phyloP scores from a whole-genome alignment of 2,329 filamentous ascomycete species.

The Alternaria tenuissima region DNA sequence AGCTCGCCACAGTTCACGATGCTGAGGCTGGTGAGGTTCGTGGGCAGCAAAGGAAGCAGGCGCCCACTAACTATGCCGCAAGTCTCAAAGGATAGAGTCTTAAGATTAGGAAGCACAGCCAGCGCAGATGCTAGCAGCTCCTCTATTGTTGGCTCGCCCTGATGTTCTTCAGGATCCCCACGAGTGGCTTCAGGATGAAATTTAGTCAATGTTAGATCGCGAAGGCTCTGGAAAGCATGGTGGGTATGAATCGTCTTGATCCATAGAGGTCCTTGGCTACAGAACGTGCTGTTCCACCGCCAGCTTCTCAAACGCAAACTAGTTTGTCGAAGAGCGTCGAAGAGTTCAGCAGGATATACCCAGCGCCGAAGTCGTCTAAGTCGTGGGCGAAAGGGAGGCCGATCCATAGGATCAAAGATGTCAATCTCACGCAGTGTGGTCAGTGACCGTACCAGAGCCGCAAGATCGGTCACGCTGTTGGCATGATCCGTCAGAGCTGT shows the following conservation, averaged over 20 bases:
- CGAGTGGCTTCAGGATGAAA: constrained; percentile 37
- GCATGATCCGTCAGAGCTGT: constrained; percentile 63
- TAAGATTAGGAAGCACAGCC: constrained; percentile 68
- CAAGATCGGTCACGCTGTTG: constrained; percentile 64
- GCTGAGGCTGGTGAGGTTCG: constrained; percentile 70
- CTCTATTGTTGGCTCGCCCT: constrained; percentile 46
- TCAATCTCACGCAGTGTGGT: constrained; percentile 74
- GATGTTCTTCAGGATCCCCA: constrained; percentile 21
- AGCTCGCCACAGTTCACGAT: constrained; percentile 83
- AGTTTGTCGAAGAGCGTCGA: constrained; percentile 66
- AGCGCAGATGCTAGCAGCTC: constrained; percentile 59
- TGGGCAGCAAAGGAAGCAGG: constrained; percentile 74
- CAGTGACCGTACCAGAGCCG: constrained; percentile 67
- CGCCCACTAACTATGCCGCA: constrained; percentile 74
- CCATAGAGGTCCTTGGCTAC: constrained; percentile 44
- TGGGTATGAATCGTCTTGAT: constrained; percentile 58
- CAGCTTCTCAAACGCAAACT: constrained; percentile 59
- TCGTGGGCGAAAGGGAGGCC: constrained; percentile 70
- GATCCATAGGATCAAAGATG: constrained; percentile 74
- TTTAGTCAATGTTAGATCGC: constrained; percentile 47
- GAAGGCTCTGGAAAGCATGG: constrained; percentile 48
- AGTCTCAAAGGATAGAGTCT: constrained; percentile 75
- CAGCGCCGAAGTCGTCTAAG: constrained; percentile 65
- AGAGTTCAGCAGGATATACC: constrained; percentile 72
- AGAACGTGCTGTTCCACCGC: constrained; percentile 65